Evolutionary conservation across 257 asterid genomes (phyloP).

Genomic region (Nicotiana benthamiana): DNA sequence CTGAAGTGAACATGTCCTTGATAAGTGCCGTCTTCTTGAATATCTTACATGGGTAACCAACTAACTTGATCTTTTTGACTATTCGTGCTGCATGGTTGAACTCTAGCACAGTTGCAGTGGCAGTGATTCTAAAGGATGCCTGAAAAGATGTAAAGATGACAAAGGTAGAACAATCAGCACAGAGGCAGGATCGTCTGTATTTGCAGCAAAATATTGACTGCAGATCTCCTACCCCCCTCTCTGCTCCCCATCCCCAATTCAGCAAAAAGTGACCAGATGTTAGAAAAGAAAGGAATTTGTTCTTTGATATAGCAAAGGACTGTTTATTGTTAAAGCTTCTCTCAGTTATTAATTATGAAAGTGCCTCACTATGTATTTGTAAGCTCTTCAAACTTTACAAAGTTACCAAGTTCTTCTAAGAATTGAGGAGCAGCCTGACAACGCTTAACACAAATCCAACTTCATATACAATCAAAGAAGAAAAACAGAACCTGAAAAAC

Average conservation of each 20-base stretch:
- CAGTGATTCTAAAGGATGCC: conserved; percentile 90
- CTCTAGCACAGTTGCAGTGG: conserved; percentile 85
- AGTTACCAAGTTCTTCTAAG: neutral
- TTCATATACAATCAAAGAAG: neutral
- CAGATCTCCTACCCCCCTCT: neutral
- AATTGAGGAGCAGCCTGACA: neutral
- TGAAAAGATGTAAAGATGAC: conserved; percentile 18
- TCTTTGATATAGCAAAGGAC: neutral
- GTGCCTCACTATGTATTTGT: neutral
- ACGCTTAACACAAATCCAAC: neutral
- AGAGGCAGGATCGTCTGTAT: neutral
- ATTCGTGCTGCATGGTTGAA: conserved; percentile 85
- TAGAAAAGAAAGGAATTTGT: neutral
- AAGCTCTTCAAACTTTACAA: neutral
- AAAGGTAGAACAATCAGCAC: conserved; percentile 4
- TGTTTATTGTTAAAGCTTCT: neutral
- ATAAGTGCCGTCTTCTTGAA: conserved; percentile 93
- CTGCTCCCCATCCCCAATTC: neutral
- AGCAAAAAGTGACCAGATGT: neutral
- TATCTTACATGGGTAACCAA: conserved; percentile 83
- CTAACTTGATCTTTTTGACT: conserved; percentile 86
- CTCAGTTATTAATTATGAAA: neutral
- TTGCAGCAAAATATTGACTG: neutral
- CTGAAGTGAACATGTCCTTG: conserved; percentile 95
- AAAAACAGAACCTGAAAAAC: neutral